phyloP scores from a whole-genome alignment of 495 filamentous ascomycete genomes.

The Trichocladium uniseriatum region DNA sequence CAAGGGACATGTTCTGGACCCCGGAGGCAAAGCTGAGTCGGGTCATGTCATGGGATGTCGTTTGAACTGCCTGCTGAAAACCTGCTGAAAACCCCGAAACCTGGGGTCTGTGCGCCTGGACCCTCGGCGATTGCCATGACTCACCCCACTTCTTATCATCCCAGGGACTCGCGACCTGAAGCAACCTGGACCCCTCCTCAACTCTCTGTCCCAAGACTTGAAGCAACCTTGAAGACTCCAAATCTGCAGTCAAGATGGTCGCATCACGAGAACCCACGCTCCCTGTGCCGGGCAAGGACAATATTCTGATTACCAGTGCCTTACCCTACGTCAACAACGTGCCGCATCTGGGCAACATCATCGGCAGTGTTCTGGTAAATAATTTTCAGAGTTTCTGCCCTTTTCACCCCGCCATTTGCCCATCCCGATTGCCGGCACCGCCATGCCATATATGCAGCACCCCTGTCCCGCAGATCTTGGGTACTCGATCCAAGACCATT shows the following conservation, averaged over 20 bases:
- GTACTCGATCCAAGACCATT: background rate
- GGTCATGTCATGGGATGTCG: no score
- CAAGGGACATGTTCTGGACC: no score
- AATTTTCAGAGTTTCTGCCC: background rate
- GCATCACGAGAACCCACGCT: conserved; percentile 18
- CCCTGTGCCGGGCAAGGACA: conserved; percentile 41
- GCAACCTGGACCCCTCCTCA: conserved; percentile 1
- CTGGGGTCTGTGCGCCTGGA: background rate
- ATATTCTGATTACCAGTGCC: conserved; percentile 54
- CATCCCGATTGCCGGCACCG: background rate
- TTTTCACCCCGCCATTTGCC: background rate
- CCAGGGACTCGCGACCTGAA: conserved; percentile 1
- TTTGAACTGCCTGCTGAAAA: no score
- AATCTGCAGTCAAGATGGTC: conserved; percentile 6
- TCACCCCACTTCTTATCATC: conserved; percentile 11
- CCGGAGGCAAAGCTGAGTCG: no score
- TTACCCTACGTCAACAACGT: conserved; percentile 93
- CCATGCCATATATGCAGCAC: background rate
- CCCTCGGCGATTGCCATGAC: conserved; percentile 1
- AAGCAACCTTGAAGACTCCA: background rate
- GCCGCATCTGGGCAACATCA: conserved; percentile 88
- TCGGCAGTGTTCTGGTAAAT: conserved; percentile 66
- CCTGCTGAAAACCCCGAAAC: no score
- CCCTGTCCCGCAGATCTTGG: background rate
- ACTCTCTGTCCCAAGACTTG: background rate